Evolutionary conservation across 1,139 yeast species (phyloP).

Genomic region (Blastobotrys elegans): DNA sequence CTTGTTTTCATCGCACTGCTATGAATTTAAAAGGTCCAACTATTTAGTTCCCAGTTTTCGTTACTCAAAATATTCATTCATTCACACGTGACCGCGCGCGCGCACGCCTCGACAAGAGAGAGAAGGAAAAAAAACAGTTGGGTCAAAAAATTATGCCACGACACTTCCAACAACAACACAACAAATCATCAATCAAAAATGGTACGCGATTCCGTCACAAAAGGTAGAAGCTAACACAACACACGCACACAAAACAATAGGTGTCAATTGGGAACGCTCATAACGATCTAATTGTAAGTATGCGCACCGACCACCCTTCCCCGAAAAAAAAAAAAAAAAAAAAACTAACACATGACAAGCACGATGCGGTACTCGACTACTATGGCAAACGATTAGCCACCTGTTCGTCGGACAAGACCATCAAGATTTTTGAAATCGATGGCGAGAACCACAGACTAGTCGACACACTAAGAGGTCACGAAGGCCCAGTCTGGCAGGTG

Average conservation of each 20-base stretch:
- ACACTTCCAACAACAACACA: conserved; percentile 4
- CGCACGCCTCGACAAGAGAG: no score
- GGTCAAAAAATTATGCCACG: not conserved
- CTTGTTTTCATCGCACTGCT: no score
- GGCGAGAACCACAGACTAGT: conserved; percentile 66
- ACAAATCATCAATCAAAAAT: conserved; percentile 5
- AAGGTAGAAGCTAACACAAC: conserved; percentile 1
- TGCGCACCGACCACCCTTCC: not conserved
- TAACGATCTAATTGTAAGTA: conserved; percentile 60
- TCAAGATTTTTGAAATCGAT: conserved; percentile 86
- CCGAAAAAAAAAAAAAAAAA: not conserved
- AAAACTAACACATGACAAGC: conserved; percentile 33
- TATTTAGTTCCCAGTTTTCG: no score
- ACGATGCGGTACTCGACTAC: conserved; percentile 95
- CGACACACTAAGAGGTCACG: conserved; percentile 83
- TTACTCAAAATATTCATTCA: no score
- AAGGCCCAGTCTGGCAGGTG: conserved; percentile 99
- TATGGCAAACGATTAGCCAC: conserved; percentile 95
- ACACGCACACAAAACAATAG: no score
- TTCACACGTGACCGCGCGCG: no score
- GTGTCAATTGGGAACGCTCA: conserved; percentile 37
- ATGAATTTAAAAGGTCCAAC: no score
- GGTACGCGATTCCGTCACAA: conserved; percentile 3
- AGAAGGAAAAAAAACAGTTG: no score
- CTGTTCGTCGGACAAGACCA: conserved; percentile 90